phyloP scores from a whole-genome alignment of 2,329 filamentous ascomycete genomes.

The Teratosphaeria viscida region DNA sequence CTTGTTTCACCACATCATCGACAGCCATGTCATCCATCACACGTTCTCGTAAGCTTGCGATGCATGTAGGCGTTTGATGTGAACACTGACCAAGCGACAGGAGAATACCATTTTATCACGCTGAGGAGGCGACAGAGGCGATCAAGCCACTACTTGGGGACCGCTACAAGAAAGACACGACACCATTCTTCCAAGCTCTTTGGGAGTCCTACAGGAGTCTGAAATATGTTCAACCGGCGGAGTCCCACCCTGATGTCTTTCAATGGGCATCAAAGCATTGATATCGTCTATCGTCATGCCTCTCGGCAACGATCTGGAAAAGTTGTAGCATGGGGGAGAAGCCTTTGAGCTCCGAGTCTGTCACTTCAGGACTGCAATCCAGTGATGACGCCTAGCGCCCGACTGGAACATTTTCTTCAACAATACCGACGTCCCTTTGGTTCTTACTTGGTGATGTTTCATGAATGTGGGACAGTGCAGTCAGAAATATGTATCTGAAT shows the following conservation, averaged over 20 bases:
- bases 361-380: too few species aligned
- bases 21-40: conserved; percentile 55
- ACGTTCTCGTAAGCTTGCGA: conserved; percentile 19
- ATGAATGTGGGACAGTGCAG: too few species aligned
- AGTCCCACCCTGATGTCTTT: neutral
- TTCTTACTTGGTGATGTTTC: too few species aligned
- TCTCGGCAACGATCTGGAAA: too few species aligned
- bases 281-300: neutral
- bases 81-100: neutral
- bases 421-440: too few species aligned
- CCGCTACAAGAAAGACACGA: neutral
- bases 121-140: neutral
- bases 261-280: neutral
- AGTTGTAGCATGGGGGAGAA: too few species aligned
- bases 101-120: neutral
- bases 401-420: too few species aligned
- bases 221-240: neutral
- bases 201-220: neutral
- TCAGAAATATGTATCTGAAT: too few species aligned
- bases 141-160: neutral
- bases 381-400: too few species aligned
- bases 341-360: too few species aligned
- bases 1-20: conserved; percentile 55
- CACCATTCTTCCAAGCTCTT: neutral
- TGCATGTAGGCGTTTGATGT: neutral